These are phyloP conservation scores for Rhynchospora breviuscula DNA, from an alignment of 176 grass and related monocot species.

Conservation along the genomic window DNA sequence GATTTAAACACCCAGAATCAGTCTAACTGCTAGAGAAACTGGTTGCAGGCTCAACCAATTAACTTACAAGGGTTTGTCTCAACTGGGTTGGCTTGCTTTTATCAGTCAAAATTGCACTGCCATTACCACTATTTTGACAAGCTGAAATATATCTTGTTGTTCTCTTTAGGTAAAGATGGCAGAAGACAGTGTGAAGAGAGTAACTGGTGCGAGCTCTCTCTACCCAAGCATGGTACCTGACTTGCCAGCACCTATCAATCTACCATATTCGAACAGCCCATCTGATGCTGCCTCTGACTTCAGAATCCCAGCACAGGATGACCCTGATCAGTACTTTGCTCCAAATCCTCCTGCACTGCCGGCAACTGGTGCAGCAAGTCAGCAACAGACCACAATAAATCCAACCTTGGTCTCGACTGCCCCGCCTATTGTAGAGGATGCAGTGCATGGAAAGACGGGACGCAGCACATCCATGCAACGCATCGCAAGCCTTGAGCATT, in stretches of 20 bases:
- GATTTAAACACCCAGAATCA: not conserved
- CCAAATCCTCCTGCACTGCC: slow-evolving; percentile 7
- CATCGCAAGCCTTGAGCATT: slow-evolving; percentile 28
- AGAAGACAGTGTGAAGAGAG: slow-evolving; percentile 51
- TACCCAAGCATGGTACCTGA: slow-evolving; percentile 24
- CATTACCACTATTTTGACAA: not conserved
- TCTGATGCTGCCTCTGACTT: slow-evolving; percentile 5
- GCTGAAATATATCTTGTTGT: not conserved
- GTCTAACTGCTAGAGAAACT: not conserved
- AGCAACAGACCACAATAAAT: slow-evolving; percentile 1
- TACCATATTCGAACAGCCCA: slow-evolving; percentile 39
- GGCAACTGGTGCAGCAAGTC: not conserved
- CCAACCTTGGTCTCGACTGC: not conserved
- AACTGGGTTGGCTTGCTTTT: not conserved
- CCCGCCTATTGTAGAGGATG: slow-evolving; percentile 2
- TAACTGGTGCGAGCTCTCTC: slow-evolving; percentile 14
- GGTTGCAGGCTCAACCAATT: not conserved
- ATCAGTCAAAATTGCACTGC: not conserved
- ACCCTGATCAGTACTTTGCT: slow-evolving; percentile 17
- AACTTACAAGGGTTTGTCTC: not conserved
- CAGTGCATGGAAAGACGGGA: slow-evolving; percentile 33
- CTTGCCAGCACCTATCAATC: slow-evolving; percentile 48
- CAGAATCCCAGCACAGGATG: slow-evolving; percentile 22
- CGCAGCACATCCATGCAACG: slow-evolving; percentile 23
- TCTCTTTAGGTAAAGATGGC: slow-evolving; percentile 66